phyloP scores from a whole-genome alignment of 2,329 filamentous ascomycete genomes.

The Aspergillus piperis region DNA sequence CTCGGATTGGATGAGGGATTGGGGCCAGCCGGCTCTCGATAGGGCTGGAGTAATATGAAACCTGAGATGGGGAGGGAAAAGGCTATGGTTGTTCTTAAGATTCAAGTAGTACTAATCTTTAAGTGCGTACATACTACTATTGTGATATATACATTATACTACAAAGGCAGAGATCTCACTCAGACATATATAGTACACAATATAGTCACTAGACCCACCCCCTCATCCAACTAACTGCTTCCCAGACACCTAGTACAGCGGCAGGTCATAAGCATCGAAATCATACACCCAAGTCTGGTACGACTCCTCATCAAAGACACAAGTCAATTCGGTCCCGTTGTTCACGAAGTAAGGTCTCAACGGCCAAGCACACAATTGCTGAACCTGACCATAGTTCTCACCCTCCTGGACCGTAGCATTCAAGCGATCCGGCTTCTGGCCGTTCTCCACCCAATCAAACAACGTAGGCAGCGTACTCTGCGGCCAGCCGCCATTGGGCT shows the following conservation, averaged over 20 bases:
- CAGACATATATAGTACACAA: neutral
- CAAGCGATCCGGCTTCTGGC: constrained; percentile 46
- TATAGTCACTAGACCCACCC: neutral
- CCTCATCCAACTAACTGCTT: neutral
- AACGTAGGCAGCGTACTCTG: constrained; percentile 49
- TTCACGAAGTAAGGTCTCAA: constrained; percentile 34
- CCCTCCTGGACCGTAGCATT: constrained; percentile 43
- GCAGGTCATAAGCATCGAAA: neutral
- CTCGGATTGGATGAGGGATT: constrained; percentile 29
- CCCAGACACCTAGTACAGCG: neutral
- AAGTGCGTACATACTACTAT: no score
- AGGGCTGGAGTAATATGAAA: no score
- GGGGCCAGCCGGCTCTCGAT: constrained; percentile 22
- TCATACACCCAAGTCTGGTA: constrained; percentile 1
- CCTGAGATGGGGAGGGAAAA: no score
- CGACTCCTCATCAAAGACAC: constrained; percentile 13
- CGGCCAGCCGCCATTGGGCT: constrained; percentile 47
- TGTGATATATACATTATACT: no score
- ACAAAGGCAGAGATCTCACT: no score
- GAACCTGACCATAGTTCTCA: constrained; percentile 32
- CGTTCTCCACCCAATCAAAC: constrained; percentile 57
- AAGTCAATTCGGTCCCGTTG: constrained; percentile 9
- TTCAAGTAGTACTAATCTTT: no score
- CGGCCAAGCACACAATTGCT: constrained; percentile 39
- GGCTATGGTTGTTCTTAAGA: no score